These are phyloP conservation scores for Incumbomyces delicatus DNA, from an alignment of 2,329 filamentous ascomycete species.

Conservation along the genomic window DNA sequence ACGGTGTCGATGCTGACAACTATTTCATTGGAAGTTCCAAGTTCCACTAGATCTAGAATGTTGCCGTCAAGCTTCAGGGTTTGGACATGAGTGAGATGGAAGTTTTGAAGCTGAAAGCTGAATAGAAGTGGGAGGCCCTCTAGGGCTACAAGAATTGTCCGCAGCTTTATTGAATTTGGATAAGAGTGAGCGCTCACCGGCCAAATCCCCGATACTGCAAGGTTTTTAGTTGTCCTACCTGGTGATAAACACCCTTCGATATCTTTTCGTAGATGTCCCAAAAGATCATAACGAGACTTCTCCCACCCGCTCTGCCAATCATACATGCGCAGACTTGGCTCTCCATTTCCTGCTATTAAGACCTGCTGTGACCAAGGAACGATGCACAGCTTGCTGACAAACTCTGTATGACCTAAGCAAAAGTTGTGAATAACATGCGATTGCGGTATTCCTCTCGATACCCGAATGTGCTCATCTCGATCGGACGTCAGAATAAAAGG, in stretches of 20 bases:
- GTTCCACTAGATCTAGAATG: conserved; percentile 46
- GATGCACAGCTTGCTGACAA: conserved; percentile 67
- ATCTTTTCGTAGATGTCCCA: conserved; percentile 19
- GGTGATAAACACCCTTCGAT: conserved; percentile 8
- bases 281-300: conserved; percentile 45
- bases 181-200: conserved; percentile 11
- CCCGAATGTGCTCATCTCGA: conserved; percentile 74
- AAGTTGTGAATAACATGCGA: conserved; percentile 80
- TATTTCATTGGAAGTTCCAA: conserved; percentile 24
- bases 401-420: conserved; percentile 79
- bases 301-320: conserved; percentile 57
- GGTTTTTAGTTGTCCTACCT: conserved; percentile 21
- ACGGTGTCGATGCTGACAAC: conserved; percentile 45
- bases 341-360: conserved; percentile 79
- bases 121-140: conserved; percentile 60
- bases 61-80: conserved; percentile 54
- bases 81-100: conserved; percentile 40
- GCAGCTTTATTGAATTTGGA: not conserved
- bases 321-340: conserved; percentile 70
- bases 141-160: conserved; percentile 37
- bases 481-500: conserved; percentile 58
- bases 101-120: conserved; percentile 45
- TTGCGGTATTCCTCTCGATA: conserved; percentile 73
- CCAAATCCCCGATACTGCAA: conserved; percentile 28
- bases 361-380: conserved; percentile 46